Conservation (phyloP, 2,329 filamentous ascomycete genomes). For the Ascosphaera pollenicola region DNA sequence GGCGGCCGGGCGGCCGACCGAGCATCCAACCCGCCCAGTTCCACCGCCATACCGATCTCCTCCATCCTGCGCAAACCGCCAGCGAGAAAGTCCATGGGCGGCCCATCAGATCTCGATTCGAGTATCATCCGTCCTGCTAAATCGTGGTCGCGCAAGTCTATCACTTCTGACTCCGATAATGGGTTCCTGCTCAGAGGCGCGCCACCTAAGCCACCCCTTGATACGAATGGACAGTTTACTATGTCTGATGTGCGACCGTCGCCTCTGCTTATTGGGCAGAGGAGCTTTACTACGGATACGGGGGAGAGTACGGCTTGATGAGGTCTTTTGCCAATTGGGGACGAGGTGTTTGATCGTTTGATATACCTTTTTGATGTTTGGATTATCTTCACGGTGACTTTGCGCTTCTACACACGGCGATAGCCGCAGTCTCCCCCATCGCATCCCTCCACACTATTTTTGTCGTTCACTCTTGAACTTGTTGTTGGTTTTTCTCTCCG, state of each 20-base stretch:
- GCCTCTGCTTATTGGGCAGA: background rate
- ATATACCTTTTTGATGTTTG: too few species aligned
- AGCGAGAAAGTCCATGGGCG: background rate
- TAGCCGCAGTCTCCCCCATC: too few species aligned
- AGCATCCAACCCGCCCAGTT: background rate
- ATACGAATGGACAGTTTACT: background rate
- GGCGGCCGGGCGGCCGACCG: background rate
- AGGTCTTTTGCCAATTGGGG: too few species aligned
- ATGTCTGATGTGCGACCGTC: background rate
- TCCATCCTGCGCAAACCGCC: background rate
- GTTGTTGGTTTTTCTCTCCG: too few species aligned
- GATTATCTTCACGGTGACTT: too few species aligned
- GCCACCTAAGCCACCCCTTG: background rate
- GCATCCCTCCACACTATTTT: too few species aligned
- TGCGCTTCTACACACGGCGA: too few species aligned
- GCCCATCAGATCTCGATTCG: background rate
- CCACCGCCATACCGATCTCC: background rate
- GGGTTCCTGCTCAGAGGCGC: background rate
- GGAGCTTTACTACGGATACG: too few species aligned
- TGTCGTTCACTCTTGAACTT: too few species aligned
- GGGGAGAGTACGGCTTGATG: too few species aligned
- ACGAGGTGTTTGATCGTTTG: too few species aligned
- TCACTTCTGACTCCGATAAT: background rate
- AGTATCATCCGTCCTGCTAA: background rate
- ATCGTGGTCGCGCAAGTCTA: background rate